Conservation (phyloP, 257 asterid species). For the Gentiana straminea region DNA sequence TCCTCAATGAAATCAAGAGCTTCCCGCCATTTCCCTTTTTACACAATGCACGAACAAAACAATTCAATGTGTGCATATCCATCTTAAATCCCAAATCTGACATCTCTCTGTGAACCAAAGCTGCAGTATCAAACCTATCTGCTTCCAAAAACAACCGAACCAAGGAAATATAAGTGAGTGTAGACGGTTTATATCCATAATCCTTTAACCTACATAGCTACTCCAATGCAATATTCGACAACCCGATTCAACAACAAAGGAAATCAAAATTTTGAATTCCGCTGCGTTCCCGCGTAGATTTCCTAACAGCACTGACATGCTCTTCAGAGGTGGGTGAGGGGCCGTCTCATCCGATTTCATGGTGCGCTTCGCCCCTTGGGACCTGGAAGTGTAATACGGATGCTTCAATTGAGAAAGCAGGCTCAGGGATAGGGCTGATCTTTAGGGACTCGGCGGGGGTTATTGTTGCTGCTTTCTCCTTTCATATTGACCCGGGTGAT, state of each 20-base stretch:
- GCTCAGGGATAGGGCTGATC: too few species aligned
- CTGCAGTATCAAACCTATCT: slow-evolving; percentile 54
- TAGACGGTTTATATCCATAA: slow-evolving; percentile 68
- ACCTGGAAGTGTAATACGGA: too few species aligned
- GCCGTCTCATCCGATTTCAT: too few species aligned
- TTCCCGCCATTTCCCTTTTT: slow-evolving; percentile 82
- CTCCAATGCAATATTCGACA: slow-evolving; percentile 84
- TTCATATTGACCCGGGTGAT: too few species aligned
- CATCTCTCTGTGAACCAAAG: slow-evolving; percentile 80
- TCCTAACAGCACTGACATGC: too few species aligned
- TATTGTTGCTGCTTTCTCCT: too few species aligned
- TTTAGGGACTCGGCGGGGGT: too few species aligned
- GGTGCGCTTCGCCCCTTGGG: too few species aligned
- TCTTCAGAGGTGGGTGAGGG: too few species aligned
- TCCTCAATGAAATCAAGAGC: slow-evolving; percentile 71
- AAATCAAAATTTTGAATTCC: too few species aligned
- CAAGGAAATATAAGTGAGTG: slow-evolving; percentile 57
- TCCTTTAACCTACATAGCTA: slow-evolving; percentile 83
- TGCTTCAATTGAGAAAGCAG: too few species aligned
- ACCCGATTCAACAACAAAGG: slow-evolving; percentile 51
- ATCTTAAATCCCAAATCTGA: slow-evolving; percentile 45
- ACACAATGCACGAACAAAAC: slow-evolving; percentile 53
- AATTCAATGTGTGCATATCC: slow-evolving; percentile 53
- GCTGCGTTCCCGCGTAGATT: too few species aligned
- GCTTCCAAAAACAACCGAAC: slow-evolving; percentile 66